Evolutionary conservation across 768 basidiomycete genomes (phyloP).

Genomic region (Boletus insuetus): DNA sequence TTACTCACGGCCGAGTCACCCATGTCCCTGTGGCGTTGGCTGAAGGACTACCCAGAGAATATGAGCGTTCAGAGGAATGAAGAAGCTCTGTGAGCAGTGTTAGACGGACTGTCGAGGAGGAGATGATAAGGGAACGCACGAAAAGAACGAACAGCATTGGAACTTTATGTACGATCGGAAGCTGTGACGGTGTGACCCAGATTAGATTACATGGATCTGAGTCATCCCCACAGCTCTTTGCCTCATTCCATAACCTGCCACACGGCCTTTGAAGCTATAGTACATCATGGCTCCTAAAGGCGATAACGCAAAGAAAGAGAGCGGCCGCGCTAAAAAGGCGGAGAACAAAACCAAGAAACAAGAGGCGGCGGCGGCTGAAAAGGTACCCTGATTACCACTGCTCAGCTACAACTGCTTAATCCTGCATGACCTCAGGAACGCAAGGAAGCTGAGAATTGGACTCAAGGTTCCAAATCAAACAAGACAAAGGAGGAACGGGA

Average conservation of each 20-base stretch:
- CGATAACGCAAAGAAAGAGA: constrained; percentile 89
- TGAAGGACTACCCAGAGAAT: not conserved
- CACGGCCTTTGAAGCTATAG: constrained; percentile 4
- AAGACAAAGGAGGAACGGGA: constrained; percentile 75
- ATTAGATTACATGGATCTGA: constrained; percentile 20
- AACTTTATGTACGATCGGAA: constrained; percentile 9
- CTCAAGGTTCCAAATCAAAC: constrained; percentile 60
- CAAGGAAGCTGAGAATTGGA: constrained; percentile 69
- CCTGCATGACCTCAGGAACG: constrained; percentile 49
- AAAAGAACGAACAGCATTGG: not conserved
- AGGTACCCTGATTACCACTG: constrained; percentile 37
- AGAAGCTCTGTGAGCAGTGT: not conserved
- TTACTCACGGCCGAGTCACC: constrained; percentile 30
- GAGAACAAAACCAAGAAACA: constrained; percentile 86
- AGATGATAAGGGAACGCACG: not conserved
- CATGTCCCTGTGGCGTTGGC: constrained; percentile 18
- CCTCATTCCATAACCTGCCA: not conserved
- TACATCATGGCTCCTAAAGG: constrained; percentile 78
- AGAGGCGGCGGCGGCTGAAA: constrained; percentile 55
- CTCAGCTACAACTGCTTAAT: not conserved
- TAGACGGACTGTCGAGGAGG: not conserved
- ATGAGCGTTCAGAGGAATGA: not conserved
- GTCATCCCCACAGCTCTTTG: constrained; percentile 16
- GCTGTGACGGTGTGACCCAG: constrained; percentile 25
- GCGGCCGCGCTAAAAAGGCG: constrained; percentile 86